A percentile compares a stretch with the other conserved stretches of the same genome.
Conservation (phyloP, 345 rosid genomes). For the Eucalyptus erythrocorys region DNA sequence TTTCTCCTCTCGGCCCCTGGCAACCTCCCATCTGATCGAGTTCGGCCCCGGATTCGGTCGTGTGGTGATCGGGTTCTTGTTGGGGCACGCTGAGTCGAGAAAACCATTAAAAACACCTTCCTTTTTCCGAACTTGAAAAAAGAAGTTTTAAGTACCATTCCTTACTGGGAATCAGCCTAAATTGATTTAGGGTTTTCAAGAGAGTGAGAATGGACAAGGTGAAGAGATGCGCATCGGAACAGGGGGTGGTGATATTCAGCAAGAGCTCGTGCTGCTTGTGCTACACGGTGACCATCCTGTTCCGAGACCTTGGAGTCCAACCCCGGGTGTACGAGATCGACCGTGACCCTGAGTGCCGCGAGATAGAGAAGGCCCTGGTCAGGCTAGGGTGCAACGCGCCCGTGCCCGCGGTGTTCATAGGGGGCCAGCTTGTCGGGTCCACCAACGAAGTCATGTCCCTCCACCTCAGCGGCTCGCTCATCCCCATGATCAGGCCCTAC, state of each 20-base stretch:
- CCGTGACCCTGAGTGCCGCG: conserved; percentile 61
- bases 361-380: conserved; percentile 62
- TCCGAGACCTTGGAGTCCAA: conserved; percentile 58
- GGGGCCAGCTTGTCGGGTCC: conserved; percentile 62
- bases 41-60: not conserved
- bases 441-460: conserved; percentile 86
- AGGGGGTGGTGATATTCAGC: conserved; percentile 71
- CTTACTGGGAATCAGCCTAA: not conserved
- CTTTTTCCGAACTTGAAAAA: not conserved
- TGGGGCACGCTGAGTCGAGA: not conserved
- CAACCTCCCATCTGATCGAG: not conserved
- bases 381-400: conserved; percentile 57
- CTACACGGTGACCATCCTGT: conserved; percentile 58
- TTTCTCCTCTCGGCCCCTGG: not conserved
- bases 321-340: conserved; percentile 61
- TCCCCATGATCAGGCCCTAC: conserved; percentile 53
- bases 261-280: conserved; percentile 79
- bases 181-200: not conserved
- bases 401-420: conserved; percentile 67
- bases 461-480: conserved; percentile 59
- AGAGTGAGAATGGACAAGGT: conserved; percentile 46
- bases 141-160: not conserved
- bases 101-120: not conserved
- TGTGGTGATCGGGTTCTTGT: not conserved
- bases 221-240: conserved; percentile 48